Evolutionary conservation across 805 yeast species (phyloP).

Genomic region (Torulaspora gathmanii): DNA sequence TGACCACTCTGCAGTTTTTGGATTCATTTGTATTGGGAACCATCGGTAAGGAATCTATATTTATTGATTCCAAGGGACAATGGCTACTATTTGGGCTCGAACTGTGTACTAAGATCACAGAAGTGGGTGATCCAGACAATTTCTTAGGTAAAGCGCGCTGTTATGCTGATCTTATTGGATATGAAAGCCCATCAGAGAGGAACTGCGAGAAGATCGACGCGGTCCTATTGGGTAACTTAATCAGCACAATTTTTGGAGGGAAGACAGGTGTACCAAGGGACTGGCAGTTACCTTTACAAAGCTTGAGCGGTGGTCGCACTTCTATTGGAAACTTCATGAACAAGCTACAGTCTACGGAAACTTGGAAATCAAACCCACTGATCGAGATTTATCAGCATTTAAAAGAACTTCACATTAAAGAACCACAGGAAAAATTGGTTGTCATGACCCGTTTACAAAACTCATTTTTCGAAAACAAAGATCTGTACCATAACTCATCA

Average conservation of each 20-base stretch:
- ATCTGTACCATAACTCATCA: slow-evolving; percentile 34
- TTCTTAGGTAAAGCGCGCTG: slow-evolving; percentile 10
- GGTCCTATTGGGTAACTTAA: slow-evolving; percentile 29
- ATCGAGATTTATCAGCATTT: slow-evolving; percentile 50
- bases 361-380: slow-evolving; percentile 43
- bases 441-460: slow-evolving; percentile 26
- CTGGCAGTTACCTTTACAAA: slow-evolving; percentile 28
- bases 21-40: slow-evolving; percentile 57
- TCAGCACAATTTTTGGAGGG: slow-evolving; percentile 40
- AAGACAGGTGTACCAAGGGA: slow-evolving; percentile 35
- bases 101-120: slow-evolving; percentile 35
- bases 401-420: slow-evolving; percentile 51
- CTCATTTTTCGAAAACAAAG: slow-evolving; percentile 38
- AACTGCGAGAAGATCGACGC: slow-evolving; percentile 39
- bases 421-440: slow-evolving; percentile 49
- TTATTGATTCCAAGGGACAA: slow-evolving; percentile 64
- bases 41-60: slow-evolving; percentile 53
- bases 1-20: slow-evolving; percentile 26
- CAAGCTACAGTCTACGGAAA: slow-evolving; percentile 31
- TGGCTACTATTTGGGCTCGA: slow-evolving; percentile 87
- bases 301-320: slow-evolving; percentile 21
- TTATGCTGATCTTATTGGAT: slow-evolving; percentile 14
- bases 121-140: slow-evolving; percentile 14
- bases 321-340: slow-evolving; percentile 35
- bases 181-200: slow-evolving; percentile 14